A percentile compares a stretch with the other conserved stretches of the same genome.
Evolutionary conservation across 2,329 filamentous ascomycete genomes (phyloP).

Genomic region (Neoascochyta sp.): DNA sequence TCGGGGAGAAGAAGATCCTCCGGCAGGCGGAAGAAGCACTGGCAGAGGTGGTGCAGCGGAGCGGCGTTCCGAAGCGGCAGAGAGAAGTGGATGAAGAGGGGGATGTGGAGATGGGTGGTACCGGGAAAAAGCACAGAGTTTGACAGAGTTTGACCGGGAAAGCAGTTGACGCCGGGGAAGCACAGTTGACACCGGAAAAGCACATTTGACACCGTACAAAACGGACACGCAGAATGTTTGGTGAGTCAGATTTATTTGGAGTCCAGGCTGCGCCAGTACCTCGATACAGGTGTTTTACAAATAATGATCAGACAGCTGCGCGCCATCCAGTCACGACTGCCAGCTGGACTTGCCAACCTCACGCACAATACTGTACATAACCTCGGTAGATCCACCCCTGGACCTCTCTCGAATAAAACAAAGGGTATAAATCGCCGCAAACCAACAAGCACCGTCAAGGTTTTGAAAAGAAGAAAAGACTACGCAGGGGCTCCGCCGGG

Average conservation of each 20-base stretch:
- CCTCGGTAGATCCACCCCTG: slow-evolving; percentile 16
- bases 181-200: too few species aligned
- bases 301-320: slow-evolving; percentile 14
- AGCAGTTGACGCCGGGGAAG: too few species aligned
- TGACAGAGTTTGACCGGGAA: too few species aligned
- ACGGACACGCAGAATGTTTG: too few species aligned
- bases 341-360: background rate
- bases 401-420: slow-evolving; percentile 22
- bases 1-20: slow-evolving; percentile 69
- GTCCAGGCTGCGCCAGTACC: too few species aligned
- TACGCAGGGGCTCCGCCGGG: slow-evolving; percentile 4
- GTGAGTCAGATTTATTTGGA: too few species aligned
- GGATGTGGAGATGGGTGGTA: slow-evolving; percentile 24
- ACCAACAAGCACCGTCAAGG: slow-evolving; percentile 17
- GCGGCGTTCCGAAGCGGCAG: slow-evolving; percentile 20
- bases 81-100: slow-evolving; percentile 25
- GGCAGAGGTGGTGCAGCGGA: slow-evolving; percentile 27
- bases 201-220: too few species aligned
- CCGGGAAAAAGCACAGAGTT: slow-evolving; percentile 25
- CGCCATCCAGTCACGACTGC: slow-evolving; percentile 12
- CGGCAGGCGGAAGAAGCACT: slow-evolving; percentile 48
- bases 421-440: slow-evolving; percentile 32
- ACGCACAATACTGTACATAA: slow-evolving; percentile 21
- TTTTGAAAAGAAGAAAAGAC: slow-evolving; percentile 9
- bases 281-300: slow-evolving; percentile 13